Evolutionary conservation across 1,139 yeast genomes (phyloP).

Genomic region (Yamadazyma membranifaciens): DNA sequence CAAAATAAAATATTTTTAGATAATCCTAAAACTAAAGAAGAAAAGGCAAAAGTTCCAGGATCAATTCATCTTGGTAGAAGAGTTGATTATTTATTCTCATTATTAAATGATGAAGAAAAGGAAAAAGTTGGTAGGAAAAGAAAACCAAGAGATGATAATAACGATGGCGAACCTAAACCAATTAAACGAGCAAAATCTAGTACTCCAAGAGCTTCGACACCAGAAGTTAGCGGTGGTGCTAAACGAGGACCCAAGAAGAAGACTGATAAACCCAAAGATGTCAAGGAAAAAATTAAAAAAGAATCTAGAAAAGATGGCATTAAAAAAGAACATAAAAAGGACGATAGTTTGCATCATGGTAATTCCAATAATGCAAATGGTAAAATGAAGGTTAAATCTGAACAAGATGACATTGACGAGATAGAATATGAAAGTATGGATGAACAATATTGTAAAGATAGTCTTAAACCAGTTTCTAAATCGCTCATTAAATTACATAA

Average conservation of each 20-base stretch:
- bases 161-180: not conserved
- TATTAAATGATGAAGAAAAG: conserved; percentile 56
- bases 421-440: conserved; percentile 82
- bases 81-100: conserved; percentile 77
- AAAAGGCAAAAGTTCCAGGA: conserved; percentile 72
- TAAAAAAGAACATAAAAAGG: conserved; percentile 6
- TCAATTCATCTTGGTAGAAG: conserved; percentile 94
- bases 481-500: conserved; percentile 73
- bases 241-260: conserved; percentile 11
- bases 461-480: conserved; percentile 69
- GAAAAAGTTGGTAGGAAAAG: conserved; percentile 16
- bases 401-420: conserved; percentile 22
- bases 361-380: not conserved
- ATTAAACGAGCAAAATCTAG: conserved; percentile 8
- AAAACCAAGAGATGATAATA: conserved; percentile 12
- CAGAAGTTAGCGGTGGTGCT: conserved; percentile 2
- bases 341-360: not conserved
- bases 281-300: conserved; percentile 13
- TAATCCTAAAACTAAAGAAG: conserved; percentile 13
- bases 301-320: not conserved
- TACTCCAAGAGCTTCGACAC: conserved; percentile 8
- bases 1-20: conserved; percentile 80
- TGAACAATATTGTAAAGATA: conserved; percentile 63
- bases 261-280: conserved; percentile 3
- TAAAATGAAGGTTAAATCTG: conserved; percentile 5